Evolutionary conservation across 2,329 filamentous ascomycete genomes (phyloP).

Genomic region (Leptographium galeiforme): DNA sequence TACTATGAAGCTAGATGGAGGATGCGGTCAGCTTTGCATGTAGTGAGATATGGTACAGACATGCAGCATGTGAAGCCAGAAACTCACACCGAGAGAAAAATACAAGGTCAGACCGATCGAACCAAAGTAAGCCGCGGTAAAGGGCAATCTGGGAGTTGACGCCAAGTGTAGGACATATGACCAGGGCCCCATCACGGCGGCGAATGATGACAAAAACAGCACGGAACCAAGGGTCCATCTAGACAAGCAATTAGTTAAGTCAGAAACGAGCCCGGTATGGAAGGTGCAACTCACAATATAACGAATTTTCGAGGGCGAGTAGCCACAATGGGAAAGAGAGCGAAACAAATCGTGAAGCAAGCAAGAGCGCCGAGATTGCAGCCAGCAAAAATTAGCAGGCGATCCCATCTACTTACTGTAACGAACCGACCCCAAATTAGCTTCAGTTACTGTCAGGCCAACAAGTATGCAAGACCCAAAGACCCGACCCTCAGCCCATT

Average conservation of each 20-base stretch:
- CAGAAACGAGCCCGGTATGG: background rate
- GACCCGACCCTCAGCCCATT: background rate
- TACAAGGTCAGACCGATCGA: conserved; percentile 82
- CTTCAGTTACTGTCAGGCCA: background rate
- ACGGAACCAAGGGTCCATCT: conserved; percentile 93
- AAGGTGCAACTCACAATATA: conserved; percentile 63
- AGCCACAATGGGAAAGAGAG: conserved; percentile 71
- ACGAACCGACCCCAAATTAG: conserved; percentile 11
- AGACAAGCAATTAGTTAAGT: conserved; percentile 5
- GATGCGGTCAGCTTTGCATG: conserved; percentile 8
- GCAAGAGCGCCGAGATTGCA: conserved; percentile 82
- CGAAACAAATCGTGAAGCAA: conserved; percentile 89
- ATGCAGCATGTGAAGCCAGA: background rate
- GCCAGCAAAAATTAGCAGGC: conserved; percentile 78
- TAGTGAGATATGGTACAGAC: background rate
- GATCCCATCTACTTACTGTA: conserved; percentile 92
- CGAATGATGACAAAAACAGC: conserved; percentile 85
- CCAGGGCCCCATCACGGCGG: conserved; percentile 82
- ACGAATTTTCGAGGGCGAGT: conserved; percentile 86
- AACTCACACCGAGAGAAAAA: conserved; percentile 70
- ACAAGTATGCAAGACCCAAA: too few relatives aligned
- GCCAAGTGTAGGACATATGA: conserved; percentile 73
- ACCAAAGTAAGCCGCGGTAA: conserved; percentile 89
- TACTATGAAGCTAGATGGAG: conserved; percentile 57
- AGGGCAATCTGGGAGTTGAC: conserved; percentile 74